phyloP scores from a whole-genome alignment of 176 grass and related monocot genomes.

The Oryza meyeriana region DNA sequence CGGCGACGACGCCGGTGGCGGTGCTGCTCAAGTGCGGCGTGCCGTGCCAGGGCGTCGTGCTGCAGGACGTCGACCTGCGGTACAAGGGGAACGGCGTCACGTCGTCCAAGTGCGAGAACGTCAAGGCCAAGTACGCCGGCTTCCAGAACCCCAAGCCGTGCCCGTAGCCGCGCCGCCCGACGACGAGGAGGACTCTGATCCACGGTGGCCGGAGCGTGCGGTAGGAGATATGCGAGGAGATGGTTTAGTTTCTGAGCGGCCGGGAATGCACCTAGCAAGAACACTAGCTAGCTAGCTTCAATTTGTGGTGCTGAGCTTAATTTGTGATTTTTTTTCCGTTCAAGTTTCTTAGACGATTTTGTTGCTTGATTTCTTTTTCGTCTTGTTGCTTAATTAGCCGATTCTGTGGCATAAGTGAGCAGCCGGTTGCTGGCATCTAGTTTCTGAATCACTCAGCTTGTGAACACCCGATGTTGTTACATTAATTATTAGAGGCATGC shows the following conservation, averaged over 20 bases:
- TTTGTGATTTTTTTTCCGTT: not conserved
- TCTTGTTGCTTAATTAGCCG: not conserved
- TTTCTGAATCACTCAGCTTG: not conserved
- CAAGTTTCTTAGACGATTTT: not conserved
- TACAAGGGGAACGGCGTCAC: conserved; percentile 11
- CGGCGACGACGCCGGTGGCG: conserved; percentile 43
- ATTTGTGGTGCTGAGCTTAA: not conserved
- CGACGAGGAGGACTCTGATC: no score
- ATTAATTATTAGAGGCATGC: not conserved
- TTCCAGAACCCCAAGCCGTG: conserved; percentile 56
- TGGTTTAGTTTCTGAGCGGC: no score
- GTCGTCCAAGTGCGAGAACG: conserved; percentile 40
- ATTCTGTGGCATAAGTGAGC: conserved; percentile 17
- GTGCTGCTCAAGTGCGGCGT: conserved; percentile 57
- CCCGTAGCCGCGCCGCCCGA: not conserved
- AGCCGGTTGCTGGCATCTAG: conserved; percentile 5
- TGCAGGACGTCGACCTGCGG: conserved; percentile 50
- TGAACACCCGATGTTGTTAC: not conserved
- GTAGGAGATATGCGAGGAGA: not conserved
- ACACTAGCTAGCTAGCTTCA: not conserved
- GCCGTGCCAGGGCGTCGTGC: conserved; percentile 55
- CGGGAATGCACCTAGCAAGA: not conserved
- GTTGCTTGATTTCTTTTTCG: not conserved
- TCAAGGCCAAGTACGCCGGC: conserved; percentile 42
- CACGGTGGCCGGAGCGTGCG: not conserved